phyloP scores from a whole-genome alignment of 2,329 filamentous ascomycete genomes.

The Aspergillus fijiensis region DNA sequence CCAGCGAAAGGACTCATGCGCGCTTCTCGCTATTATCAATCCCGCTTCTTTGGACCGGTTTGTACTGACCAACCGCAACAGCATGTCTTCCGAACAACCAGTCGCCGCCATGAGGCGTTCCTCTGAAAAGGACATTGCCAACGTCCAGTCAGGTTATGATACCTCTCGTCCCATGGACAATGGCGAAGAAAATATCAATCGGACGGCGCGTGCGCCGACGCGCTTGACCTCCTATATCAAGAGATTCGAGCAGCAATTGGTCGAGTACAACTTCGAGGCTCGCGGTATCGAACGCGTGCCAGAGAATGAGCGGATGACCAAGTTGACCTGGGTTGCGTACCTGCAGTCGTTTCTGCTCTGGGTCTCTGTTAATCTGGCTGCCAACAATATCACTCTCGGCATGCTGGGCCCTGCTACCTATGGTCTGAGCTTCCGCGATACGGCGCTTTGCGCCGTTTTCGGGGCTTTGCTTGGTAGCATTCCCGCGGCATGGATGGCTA shows the following conservation, averaged over 20 bases:
- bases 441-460: slow-evolving; percentile 57
- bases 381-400: slow-evolving; percentile 64
- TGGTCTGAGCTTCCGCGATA: slow-evolving; percentile 58
- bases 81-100: slow-evolving; percentile 34
- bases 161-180: slow-evolving; percentile 17
- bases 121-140: slow-evolving; percentile 24
- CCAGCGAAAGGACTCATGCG: slow-evolving; percentile 48
- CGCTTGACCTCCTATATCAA: slow-evolving; percentile 32
- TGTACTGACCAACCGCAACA: slow-evolving; percentile 27
- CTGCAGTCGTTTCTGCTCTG: slow-evolving; percentile 59
- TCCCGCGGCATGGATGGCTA: slow-evolving; percentile 60
- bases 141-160: slow-evolving; percentile 13
- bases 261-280: slow-evolving; percentile 54
- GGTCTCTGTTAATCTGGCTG: slow-evolving; percentile 62
- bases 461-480: slow-evolving; percentile 57
- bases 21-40: slow-evolving; percentile 25
- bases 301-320: slow-evolving; percentile 54
- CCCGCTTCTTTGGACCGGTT: background rate
- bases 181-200: slow-evolving; percentile 16
- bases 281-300: slow-evolving; percentile 61
- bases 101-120: slow-evolving; percentile 29
- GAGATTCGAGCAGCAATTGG: slow-evolving; percentile 41
- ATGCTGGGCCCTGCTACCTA: slow-evolving; percentile 62
- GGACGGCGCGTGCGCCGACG: slow-evolving; percentile 14
- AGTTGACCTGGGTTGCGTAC: slow-evolving; percentile 53